A percentile compares a stretch with the other conserved stretches of the same genome.
Conservation (phyloP, 257 asterid genomes). For the Perilla frutescens region DNA sequence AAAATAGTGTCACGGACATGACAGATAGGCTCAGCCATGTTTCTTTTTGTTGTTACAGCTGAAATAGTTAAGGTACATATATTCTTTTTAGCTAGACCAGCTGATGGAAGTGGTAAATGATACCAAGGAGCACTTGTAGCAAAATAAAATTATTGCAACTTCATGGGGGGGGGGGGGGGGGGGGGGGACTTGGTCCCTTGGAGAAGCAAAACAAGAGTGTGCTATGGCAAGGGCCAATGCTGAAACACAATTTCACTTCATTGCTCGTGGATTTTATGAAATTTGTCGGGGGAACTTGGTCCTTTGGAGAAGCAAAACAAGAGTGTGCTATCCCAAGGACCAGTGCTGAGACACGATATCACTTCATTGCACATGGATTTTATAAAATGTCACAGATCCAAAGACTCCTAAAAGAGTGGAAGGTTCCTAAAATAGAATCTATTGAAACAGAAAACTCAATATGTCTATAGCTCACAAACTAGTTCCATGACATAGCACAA, state of each 20-base stretch:
- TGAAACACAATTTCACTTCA: neutral
- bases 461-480: neutral
- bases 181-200: neutral
- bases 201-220: neutral
- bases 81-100: neutral
- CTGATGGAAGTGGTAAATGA: neutral
- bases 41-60: neutral
- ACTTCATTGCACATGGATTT: too few species aligned
- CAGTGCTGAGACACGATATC: too few species aligned
- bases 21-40: neutral
- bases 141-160: neutral
- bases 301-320: too few species aligned
- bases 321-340: too few species aligned
- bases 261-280: neutral
- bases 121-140: neutral
- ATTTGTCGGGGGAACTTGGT: neutral
- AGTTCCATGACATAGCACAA: neutral
- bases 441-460: neutral
- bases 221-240: neutral
- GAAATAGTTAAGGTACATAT: neutral
- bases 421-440: neutral
- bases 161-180: neutral
- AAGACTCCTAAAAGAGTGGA: conserved; percentile 3
- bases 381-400: neutral
- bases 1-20: neutral